Percentiles rank a stretch among this genome's conserved stretches.
These are phyloP conservation scores for Nemania serpens DNA, from an alignment of 2,329 filamentous ascomycete genomes.

Conservation along the genomic window DNA sequence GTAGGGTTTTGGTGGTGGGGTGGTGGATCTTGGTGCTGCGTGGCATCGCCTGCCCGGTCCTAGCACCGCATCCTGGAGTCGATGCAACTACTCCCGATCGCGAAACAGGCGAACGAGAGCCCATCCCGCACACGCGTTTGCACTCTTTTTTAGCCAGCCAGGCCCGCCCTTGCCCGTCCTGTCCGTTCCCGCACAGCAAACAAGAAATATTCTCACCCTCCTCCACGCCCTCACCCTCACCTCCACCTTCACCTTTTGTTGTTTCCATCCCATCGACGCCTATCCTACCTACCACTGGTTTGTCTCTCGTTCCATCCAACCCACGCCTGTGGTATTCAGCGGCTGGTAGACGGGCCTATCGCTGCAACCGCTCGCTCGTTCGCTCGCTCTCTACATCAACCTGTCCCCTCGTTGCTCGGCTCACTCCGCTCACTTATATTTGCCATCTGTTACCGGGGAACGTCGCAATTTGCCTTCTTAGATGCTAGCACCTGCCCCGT, in stretches of 20 bases:
- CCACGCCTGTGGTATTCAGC: not conserved
- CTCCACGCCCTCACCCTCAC: not conserved
- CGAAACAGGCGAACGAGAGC: constrained; percentile 20
- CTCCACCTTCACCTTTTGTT: constrained; percentile 5
- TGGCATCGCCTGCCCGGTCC: constrained; percentile 9
- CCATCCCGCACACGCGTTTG: constrained; percentile 18
- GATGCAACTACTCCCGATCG: constrained; percentile 25
- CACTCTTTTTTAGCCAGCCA: constrained; percentile 30
- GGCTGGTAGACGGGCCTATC: constrained; percentile 16
- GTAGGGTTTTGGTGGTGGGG: constrained; percentile 17
- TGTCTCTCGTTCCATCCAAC: constrained; percentile 3
- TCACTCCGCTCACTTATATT: constrained; percentile 26
- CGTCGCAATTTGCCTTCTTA: constrained; percentile 18
- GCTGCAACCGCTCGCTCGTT: constrained; percentile 15
- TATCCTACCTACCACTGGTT: constrained; percentile 7
- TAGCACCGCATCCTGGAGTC: not conserved
- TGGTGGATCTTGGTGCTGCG: constrained; percentile 12
- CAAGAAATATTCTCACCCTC: constrained; percentile 16
- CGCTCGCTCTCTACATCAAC: not conserved
- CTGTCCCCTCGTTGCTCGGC: constrained; percentile 24
- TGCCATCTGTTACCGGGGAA: not conserved
- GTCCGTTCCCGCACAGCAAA: constrained; percentile 23
- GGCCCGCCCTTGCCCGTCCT: constrained; percentile 23
- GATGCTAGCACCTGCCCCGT: not conserved
- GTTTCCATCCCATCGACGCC: not conserved